These are phyloP conservation scores for Exophiala calicioides DNA, from an alignment of 2,329 filamentous ascomycete species.

Conservation along the genomic window DNA sequence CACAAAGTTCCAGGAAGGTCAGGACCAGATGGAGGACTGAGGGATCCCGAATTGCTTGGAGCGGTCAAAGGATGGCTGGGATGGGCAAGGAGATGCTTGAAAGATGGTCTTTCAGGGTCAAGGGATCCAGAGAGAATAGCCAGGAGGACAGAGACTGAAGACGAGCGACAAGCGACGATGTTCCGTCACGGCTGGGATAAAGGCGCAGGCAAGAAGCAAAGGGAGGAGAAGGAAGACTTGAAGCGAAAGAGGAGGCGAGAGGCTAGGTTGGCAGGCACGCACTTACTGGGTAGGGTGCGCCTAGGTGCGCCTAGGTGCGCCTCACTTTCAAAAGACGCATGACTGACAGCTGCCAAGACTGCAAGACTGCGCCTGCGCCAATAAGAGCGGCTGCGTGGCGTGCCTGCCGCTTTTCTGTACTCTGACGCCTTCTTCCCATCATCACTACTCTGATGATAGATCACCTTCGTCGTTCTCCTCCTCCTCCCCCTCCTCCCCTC, in stretches of 20 bases:
- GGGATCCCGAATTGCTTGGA: too few species aligned
- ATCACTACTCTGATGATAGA: neutral
- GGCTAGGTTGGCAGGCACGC: neutral
- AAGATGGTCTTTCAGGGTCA: slow-evolving; percentile 6
- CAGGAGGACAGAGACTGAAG: neutral
- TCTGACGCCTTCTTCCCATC: neutral
- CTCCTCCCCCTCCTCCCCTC: neutral
- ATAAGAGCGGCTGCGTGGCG: too few species aligned
- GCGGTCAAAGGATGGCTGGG: slow-evolving; percentile 1
- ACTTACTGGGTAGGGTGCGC: too few species aligned
- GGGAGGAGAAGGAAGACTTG: too few species aligned
- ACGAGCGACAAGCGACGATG: neutral
- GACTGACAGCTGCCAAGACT: too few species aligned
- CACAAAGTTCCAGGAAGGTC: neutral
- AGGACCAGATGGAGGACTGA: too few species aligned
- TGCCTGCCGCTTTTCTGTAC: too few species aligned
- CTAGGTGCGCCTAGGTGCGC: too few species aligned
- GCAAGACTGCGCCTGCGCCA: neutral
- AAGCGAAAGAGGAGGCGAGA: neutral
- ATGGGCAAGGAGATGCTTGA: neutral
- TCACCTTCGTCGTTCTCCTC: neutral
- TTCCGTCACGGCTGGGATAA: too few species aligned
- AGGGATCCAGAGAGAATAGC: neutral
- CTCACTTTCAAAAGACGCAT: neutral
- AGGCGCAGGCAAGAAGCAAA: slow-evolving; percentile 1